Conservation (phyloP, 495 filamentous ascomycete species). For the Xylaria castorea region DNA sequence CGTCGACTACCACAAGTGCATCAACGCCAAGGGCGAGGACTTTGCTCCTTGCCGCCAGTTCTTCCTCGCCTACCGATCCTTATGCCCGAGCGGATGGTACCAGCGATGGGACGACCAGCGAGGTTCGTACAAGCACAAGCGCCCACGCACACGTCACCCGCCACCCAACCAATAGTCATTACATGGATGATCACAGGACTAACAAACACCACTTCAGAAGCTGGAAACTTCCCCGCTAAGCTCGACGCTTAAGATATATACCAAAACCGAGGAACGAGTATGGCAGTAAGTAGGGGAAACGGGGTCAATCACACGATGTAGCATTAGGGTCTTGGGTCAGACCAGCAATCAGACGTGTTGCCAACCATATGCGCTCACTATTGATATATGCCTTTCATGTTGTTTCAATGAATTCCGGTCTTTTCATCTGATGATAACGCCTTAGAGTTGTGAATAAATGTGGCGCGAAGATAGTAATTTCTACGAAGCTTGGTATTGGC, state of each 20-base stretch:
- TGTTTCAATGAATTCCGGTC: not conserved
- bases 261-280: constrained; percentile 23
- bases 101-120: constrained; percentile 97
- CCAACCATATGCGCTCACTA: constrained; percentile 15
- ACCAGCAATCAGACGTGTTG: constrained; percentile 29
- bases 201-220: constrained; percentile 62
- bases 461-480: not conserved
- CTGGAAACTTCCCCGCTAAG: constrained; percentile 85
- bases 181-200: constrained; percentile 24
- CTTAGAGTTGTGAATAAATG: not conserved
- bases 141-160: not conserved
- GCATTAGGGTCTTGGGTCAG: constrained; percentile 35
- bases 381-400: constrained; percentile 9
- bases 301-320: constrained; percentile 31
- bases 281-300: constrained; percentile 14
- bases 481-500: not conserved
- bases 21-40: constrained; percentile 97
- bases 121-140: constrained; percentile 64
- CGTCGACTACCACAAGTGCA: constrained; percentile 99
- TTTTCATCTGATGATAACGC: not conserved
- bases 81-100: constrained; percentile 95
- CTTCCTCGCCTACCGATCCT: constrained; percentile 90
- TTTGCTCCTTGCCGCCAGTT: constrained; percentile 99
- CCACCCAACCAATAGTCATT: not conserved
- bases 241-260: constrained; percentile 58